Evolutionary conservation across 331 rosid species (phyloP).

Genomic region (Quercus tomentella): DNA sequence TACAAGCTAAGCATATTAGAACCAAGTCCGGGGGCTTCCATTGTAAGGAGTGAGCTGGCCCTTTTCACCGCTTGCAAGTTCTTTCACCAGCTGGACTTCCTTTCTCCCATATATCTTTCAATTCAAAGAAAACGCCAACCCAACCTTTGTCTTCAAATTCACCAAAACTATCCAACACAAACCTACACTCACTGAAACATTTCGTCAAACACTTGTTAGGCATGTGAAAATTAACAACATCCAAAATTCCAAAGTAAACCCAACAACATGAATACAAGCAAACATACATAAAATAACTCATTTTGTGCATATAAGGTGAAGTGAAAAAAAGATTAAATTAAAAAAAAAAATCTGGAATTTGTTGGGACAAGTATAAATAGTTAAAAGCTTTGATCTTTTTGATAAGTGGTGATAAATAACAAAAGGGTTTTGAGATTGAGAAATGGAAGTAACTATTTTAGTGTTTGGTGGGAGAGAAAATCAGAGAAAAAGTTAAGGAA

Average conservation of each 20-base stretch:
- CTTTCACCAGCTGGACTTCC: conserved; percentile 66
- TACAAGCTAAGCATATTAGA: not conserved
- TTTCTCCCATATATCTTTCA: conserved; percentile 60
- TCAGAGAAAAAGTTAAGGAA: no score
- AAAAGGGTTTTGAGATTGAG: no score
- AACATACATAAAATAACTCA: no score
- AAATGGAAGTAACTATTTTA: no score
- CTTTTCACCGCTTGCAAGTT: conserved; percentile 51
- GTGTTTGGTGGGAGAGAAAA: no score
- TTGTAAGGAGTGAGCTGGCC: conserved; percentile 63
- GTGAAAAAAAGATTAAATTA: no score
- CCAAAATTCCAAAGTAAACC: no score
- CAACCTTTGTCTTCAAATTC: not conserved
- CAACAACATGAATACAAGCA: no score
- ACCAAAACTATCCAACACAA: not conserved
- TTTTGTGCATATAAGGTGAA: no score
- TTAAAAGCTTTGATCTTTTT: not conserved
- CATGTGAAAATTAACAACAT: not conserved
- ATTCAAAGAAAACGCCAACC: not conserved
- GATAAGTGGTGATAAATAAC: not conserved
- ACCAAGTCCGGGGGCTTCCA: conserved; percentile 27
- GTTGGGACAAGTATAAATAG: not conserved
- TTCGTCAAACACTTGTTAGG: not conserved
- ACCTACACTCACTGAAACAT: conserved; percentile 7
- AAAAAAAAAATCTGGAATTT: no score